These are phyloP conservation scores for Wickerhamia fluorescens DNA, from an alignment of 805 yeast genomes.

Conservation along the genomic window DNA sequence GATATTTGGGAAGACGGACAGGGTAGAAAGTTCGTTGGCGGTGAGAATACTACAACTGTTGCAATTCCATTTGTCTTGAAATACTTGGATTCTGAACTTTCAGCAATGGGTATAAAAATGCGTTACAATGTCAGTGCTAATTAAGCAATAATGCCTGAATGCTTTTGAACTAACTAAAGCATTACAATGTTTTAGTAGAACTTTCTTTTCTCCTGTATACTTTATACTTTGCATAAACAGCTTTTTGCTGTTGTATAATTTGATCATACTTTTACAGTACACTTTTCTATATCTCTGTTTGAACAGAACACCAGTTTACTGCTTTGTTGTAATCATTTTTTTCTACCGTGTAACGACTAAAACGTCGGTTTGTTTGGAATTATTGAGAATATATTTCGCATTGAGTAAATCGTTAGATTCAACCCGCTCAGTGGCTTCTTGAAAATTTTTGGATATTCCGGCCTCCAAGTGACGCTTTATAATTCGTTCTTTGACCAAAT, in stretches of 20 bases:
- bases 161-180: too few relatives aligned
- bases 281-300: too few relatives aligned
- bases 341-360: too few relatives aligned
- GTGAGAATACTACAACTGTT: conserved; percentile 87
- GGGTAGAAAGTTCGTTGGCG: conserved; percentile 87
- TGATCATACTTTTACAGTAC: too few relatives aligned
- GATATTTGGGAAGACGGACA: conserved; percentile 97
- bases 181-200: neutral
- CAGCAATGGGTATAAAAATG: conserved; percentile 97
- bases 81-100: conserved; percentile 88
- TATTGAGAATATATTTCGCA: conserved; percentile 35
- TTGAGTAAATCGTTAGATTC: conserved; percentile 57
- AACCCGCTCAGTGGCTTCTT: conserved; percentile 47
- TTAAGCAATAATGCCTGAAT: too few relatives aligned
- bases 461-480: conserved; percentile 17
- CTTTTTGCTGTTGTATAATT: too few relatives aligned
- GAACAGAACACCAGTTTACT: too few relatives aligned
- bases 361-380: neutral
- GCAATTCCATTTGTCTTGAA: conserved; percentile 96
- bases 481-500: conserved; percentile 11
- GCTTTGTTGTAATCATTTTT: too few relatives aligned
- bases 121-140: conserved; percentile 63
- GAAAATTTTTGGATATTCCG: conserved; percentile 17
- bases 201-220: too few relatives aligned
- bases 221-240: too few relatives aligned